Evolutionary conservation across 2,329 filamentous ascomycete species (phyloP), one percentile per base, ranked within the genome.

Genomic region (Fusarium sp.): DNA sequence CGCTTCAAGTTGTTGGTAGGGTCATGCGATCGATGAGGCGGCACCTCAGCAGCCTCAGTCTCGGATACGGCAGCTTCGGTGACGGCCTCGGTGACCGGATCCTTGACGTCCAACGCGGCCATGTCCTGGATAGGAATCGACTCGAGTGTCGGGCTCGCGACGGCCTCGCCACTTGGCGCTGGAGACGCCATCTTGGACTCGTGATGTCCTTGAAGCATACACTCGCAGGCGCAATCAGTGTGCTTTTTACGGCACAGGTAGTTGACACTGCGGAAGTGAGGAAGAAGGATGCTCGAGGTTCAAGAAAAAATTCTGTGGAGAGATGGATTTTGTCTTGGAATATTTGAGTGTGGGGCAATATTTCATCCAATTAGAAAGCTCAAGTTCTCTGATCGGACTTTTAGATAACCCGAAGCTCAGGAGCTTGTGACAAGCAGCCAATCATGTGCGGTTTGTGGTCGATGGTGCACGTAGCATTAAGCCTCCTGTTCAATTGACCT

Each of bases 1-100:
- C 94, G 90, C 85, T 98, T 98, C 83, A 92, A 86, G 81, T 94
- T 96, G 81, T 92, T 84, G 71, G 84, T 78, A 42, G 93, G 90
- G 77, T 93, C 87, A 81, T 95, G 92, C 27, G 92, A 93, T 73
- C 91, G 90, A 76, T 92, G 89, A 39, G 90, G 81, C 60, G 89
- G 87, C 35, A 88, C 75, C 58, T 78, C 54, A 50, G 50, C 49
- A 67, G 68, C 58, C 54, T 67, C 65, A 10, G 60, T 69, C 62
- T 70, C 72, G 39, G 68, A 33, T 14, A 44, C 56, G 31, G 56
- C 35, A 47, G 67, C 63, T 69, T 62, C 67, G 18, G 63, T 68
- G 60, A 62, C 52, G 52, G 56, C 59, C 66, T 73, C 62, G 10
- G 67, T 62, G 71, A 71, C 66, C 62, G 70, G 70, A 56, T 75